phyloP scores from a whole-genome alignment of 2,329 filamentous ascomycete genomes.

The Diplodia corticola region DNA sequence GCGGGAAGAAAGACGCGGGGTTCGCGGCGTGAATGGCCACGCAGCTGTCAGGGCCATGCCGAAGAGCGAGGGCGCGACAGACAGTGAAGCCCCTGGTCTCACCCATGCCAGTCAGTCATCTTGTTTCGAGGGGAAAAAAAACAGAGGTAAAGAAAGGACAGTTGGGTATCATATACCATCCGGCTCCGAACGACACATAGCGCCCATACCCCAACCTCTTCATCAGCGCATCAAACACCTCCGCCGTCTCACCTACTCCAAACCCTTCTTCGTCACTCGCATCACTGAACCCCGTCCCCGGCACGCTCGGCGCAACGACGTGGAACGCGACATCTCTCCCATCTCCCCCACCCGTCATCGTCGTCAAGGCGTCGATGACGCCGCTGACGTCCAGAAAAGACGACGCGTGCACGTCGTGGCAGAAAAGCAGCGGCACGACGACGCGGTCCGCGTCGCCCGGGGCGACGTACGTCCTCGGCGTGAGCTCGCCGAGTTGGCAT shows the following conservation, averaged over 20 bases:
- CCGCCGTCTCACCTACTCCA: conserved; percentile 56
- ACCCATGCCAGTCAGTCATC: not conserved
- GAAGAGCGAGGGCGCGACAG: conserved; percentile 49
- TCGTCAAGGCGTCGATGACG: conserved; percentile 56
- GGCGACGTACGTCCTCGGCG: conserved; percentile 25
- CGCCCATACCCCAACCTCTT: conserved; percentile 57
- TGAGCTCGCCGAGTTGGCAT: conserved; percentile 32
- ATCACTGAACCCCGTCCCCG: conserved; percentile 68
- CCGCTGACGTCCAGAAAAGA: conserved; percentile 62
- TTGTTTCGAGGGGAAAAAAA: not conserved
- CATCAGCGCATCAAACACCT: conserved; percentile 62
- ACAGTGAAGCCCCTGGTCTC: conserved; percentile 45
- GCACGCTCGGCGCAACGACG: conserved; percentile 65
- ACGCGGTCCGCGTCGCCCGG: conserved; percentile 51
- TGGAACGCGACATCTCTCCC: conserved; percentile 54
- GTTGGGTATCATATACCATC: conserved; percentile 40
- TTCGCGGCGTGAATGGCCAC: conserved; percentile 62
- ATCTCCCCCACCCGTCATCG: not conserved
- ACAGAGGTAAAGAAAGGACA: not conserved
- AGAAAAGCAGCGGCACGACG: conserved; percentile 63
- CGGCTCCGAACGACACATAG: conserved; percentile 60
- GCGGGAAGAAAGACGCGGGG: conserved; percentile 48
- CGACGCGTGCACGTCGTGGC: conserved; percentile 66
- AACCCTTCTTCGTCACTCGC: conserved; percentile 53
- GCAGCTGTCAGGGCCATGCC: conserved; percentile 51